These are phyloP conservation scores for Candida ipomoeae DNA, from an alignment of 805 yeast species.

Conservation along the genomic window DNA sequence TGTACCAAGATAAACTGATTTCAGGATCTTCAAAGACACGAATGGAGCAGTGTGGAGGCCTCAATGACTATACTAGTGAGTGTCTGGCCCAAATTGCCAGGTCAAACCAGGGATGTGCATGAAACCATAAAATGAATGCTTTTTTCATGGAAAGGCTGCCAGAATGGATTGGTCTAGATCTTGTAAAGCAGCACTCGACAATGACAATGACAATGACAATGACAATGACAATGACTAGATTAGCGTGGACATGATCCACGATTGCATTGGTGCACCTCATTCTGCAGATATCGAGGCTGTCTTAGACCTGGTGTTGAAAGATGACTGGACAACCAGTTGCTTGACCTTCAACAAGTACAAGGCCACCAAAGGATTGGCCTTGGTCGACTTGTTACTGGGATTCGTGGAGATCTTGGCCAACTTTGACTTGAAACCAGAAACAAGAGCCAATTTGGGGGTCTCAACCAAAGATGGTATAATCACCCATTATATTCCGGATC, in stretches of 20 bases:
- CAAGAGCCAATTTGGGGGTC: slow-evolving; percentile 44
- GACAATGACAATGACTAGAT: slow-evolving; percentile 48
- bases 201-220: too few species aligned
- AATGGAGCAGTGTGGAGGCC: too few species aligned
- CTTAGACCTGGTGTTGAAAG: slow-evolving; percentile 71
- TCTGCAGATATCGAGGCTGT: slow-evolving; percentile 79
- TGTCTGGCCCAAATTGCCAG: too few species aligned
- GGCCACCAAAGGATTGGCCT: slow-evolving; percentile 75
- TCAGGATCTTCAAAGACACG: too few species aligned
- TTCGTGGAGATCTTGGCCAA: slow-evolving; percentile 65
- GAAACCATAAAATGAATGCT: too few species aligned
- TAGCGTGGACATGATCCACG: slow-evolving; percentile 74
- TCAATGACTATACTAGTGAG: too few species aligned
- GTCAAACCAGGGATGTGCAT: too few species aligned
- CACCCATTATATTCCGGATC: too few species aligned
- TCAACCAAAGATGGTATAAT: too few species aligned
- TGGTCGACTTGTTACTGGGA: slow-evolving; percentile 78
- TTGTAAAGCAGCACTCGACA: slow-evolving; percentile 67
- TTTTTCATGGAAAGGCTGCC: too few species aligned
- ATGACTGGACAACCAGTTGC: slow-evolving; percentile 81
- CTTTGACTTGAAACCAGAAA: slow-evolving; percentile 59
- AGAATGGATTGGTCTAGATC: slow-evolving; percentile 25
- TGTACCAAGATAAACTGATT: too few species aligned
- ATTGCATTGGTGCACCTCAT: slow-evolving; percentile 93
- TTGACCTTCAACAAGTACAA: slow-evolving; percentile 64